A percentile compares a stretch with the other conserved stretches of the same genome.
Evolutionary conservation across 73 alveolate species (phyloP).

Genomic region (Uronychia setigera): DNA sequence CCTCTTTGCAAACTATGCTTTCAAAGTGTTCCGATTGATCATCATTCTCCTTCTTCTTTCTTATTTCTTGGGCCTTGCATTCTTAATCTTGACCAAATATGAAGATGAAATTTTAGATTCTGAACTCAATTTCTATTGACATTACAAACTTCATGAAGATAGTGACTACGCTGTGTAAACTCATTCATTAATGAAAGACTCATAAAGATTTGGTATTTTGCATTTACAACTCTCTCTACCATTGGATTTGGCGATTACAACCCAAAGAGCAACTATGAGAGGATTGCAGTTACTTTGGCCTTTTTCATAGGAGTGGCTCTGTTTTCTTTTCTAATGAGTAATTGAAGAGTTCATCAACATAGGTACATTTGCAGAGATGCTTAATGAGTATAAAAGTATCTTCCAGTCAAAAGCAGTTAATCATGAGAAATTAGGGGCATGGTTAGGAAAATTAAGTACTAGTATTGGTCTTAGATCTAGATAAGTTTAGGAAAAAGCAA

Average conservation of each 20-base stretch:
- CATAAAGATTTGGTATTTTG: constrained; percentile 51
- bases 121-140: constrained; percentile 16
- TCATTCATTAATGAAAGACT: background rate
- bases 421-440: background rate
- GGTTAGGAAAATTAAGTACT: background rate
- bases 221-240: constrained; percentile 82
- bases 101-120: background rate
- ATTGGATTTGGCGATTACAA: constrained; percentile 87
- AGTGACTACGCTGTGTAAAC: background rate
- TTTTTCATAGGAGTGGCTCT: constrained; percentile 77
- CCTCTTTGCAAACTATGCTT: constrained; percentile 21
- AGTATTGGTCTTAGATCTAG: background rate
- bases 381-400: background rate
- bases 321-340: constrained; percentile 76
- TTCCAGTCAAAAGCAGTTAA: background rate
- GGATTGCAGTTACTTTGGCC: constrained; percentile 70
- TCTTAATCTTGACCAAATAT: constrained; percentile 18
- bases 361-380: background rate
- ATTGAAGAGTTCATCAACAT: constrained; percentile 20
- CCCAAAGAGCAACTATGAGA: constrained; percentile 73
- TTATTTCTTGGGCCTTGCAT: constrained; percentile 46
- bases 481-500: background rate
- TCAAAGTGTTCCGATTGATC: constrained; percentile 29
- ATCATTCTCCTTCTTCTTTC: constrained; percentile 29
- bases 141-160: constrained; percentile 4